Evolutionary conservation across 176 grass and related monocot species (phyloP), one percentile per base, ranked within the genome.

Genomic region (Bolboschoenus planiculmis): DNA sequence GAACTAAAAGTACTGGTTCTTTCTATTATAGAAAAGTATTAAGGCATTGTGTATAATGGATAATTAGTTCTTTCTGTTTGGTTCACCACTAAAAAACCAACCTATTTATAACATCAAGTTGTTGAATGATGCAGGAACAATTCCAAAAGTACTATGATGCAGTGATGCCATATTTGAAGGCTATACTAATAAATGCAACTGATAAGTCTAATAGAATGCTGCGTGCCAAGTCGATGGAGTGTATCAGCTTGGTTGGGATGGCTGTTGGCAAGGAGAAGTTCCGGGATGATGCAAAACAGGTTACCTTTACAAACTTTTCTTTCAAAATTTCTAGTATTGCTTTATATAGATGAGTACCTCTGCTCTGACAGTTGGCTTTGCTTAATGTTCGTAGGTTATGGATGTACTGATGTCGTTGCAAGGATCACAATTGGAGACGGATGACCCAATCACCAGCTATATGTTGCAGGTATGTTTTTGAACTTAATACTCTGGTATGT

Each of bases 161-260:
- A 36, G 96, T 98, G 73, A 98, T 98, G 92, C 96, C 96, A 6
- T 98, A 98, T 66, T 88, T 98, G 47, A 98, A 98, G 88, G 91
- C 89, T 79, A 98, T 98, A 83, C 91, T 98, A 47, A 91, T 95
- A 86, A 95, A 99, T 90, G 97, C 97, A 81, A 99, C 97, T 5
- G 93, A 99, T 71, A 99, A 99, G 81, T 93, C 97, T 23, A 99
- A 99, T 82, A 88, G 93, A 62, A 99, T 99, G 97, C 91, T 99
- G 27, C 92, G 97, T 81, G 97, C 97, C 7, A 99, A 96, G 81
- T 95, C 97, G 10, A 96, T 99, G 97, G 97, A 99, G 81, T 99
- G 97, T 81, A 99, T 99, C 66, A 99, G 97, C 88, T 89, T 99
- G 78, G 97, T 96, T 73, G 97, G 97, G 67, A 99, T 99, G 97